These are phyloP conservation scores for Musa beccarii DNA, from an alignment of 176 grass and related monocot genomes.

Conservation along the genomic window DNA sequence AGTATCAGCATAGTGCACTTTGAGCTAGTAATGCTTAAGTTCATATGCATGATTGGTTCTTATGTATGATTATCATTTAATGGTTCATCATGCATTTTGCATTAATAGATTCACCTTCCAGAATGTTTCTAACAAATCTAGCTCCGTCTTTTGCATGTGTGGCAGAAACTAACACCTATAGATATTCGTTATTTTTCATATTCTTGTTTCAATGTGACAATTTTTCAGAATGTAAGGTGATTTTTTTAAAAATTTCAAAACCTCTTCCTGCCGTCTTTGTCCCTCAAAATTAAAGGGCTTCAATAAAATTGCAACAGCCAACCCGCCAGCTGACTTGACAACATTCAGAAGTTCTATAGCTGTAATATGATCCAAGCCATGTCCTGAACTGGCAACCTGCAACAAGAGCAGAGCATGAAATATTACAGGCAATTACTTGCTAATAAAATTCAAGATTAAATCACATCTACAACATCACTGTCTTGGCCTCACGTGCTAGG, in stretches of 20 bases:
- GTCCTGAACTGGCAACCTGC: slow-evolving; percentile 72
- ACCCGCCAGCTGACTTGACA: slow-evolving; percentile 58
- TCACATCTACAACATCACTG: not conserved
- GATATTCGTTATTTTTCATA: no score
- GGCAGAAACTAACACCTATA: no score
- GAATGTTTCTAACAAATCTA: not conserved
- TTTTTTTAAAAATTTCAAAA: slow-evolving; percentile 12
- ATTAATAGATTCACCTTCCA: not conserved
- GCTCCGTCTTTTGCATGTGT: no score
- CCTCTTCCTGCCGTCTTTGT: slow-evolving; percentile 74
- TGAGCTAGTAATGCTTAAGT: not conserved
- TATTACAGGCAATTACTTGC: not conserved
- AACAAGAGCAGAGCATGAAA: not conserved
- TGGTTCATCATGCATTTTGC: not conserved
- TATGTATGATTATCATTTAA: not conserved
- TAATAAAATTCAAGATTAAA: not conserved
- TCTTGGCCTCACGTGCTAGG: not conserved
- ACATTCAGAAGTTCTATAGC: slow-evolving; percentile 61
- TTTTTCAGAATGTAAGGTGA: not conserved
- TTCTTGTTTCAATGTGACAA: slow-evolving; percentile 5
- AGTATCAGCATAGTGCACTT: not conserved
- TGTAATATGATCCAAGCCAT: slow-evolving; percentile 62
- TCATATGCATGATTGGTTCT: not conserved
- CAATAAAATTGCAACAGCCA: slow-evolving; percentile 77
- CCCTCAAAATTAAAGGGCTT: slow-evolving; percentile 93